These are phyloP conservation scores for Tetrastigma voinierianum DNA, from an alignment of 164 flowering plant species.

Conservation along the genomic window DNA sequence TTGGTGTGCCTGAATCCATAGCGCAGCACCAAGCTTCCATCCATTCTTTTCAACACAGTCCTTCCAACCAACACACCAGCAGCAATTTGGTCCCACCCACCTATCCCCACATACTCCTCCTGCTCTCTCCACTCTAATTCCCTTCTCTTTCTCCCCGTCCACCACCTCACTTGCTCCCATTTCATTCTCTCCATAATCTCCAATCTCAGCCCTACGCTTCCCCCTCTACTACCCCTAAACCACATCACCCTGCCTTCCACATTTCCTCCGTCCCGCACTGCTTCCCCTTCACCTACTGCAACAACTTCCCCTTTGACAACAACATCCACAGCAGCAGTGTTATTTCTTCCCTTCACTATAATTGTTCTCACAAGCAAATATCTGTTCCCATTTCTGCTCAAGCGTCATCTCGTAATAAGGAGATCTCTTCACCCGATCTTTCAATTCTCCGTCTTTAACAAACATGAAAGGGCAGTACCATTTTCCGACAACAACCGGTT, in stretches of 20 bases:
- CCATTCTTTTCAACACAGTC: conserved; percentile 32
- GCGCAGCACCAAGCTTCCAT: conserved; percentile 30
- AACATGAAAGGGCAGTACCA: conserved; percentile 40
- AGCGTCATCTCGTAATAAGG: conserved; percentile 30
- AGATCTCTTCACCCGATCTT: conserved; percentile 27
- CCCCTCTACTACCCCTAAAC: conserved; percentile 15
- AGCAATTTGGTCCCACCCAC: conserved; percentile 32
- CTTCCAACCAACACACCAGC: conserved; percentile 49
- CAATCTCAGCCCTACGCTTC: conserved; percentile 26
- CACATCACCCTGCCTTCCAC: conserved; percentile 21
- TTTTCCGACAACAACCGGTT: conserved; percentile 20
- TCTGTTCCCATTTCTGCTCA: conserved; percentile 37
- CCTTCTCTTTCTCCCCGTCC: conserved; percentile 18
- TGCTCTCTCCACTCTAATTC: conserved; percentile 25
- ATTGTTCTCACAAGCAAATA: conserved; percentile 12
- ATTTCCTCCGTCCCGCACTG: conserved; percentile 6
- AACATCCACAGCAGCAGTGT: conserved; percentile 14
- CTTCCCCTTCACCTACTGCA: conserved; percentile 23
- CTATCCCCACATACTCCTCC: conserved; percentile 19
- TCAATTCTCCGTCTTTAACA: conserved; percentile 19
- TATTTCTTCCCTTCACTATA: neutral
- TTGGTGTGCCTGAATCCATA: conserved; percentile 34
- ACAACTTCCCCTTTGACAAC: conserved; percentile 23
- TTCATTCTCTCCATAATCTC: conserved; percentile 36
- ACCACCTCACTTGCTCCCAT: conserved; percentile 32